Percentiles rank a stretch among this genome's conserved stretches.
phyloP scores from a whole-genome alignment of 1,284 basidiomycete genomes.

The Moniliophthora roreri region DNA sequence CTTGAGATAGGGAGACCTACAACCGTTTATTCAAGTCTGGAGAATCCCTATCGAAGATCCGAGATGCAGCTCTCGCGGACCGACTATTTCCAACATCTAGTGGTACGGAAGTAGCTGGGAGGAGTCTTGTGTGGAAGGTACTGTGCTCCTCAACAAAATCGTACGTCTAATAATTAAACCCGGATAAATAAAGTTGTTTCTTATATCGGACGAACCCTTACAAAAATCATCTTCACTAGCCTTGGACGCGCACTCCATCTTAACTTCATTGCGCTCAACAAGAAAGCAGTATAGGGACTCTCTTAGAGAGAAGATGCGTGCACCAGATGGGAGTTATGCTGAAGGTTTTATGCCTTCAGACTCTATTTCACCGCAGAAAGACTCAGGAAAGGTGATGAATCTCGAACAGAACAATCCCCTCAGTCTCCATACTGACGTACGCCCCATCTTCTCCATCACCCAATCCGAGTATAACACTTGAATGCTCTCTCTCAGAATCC shows the following conservation, averaged over 20 bases:
- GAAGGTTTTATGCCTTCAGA: constrained; percentile 61
- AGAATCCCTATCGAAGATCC: constrained; percentile 57
- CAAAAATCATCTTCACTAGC: constrained; percentile 38
- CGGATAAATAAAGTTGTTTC: constrained; percentile 50
- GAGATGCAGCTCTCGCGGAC: constrained; percentile 62
- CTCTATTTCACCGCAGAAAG: constrained; percentile 34
- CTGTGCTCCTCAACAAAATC: constrained; percentile 16
- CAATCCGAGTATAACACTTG: background rate
- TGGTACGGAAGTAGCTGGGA: constrained; percentile 53
- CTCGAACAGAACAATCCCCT: constrained; percentile 83
- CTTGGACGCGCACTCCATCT: constrained; percentile 40
- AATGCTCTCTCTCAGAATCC: constrained; percentile 62
- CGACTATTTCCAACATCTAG: constrained; percentile 47
- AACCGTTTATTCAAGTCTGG: constrained; percentile 59
- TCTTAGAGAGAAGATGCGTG: constrained; percentile 65
- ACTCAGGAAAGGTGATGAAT: constrained; percentile 37
- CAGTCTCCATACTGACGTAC: constrained; percentile 78
- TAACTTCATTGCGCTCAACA: constrained; percentile 44
- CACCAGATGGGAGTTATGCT: constrained; percentile 78
- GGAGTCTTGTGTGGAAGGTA: constrained; percentile 83
- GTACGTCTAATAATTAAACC: constrained; percentile 10
- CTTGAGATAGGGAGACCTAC: constrained; percentile 51
- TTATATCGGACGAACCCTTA: constrained; percentile 58
- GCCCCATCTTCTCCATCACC: too few relatives aligned
- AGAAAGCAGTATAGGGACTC: constrained; percentile 53